These are phyloP conservation scores for Glutinoglossum americanum DNA, from an alignment of 495 filamentous ascomycete species.

Conservation along the genomic window DNA sequence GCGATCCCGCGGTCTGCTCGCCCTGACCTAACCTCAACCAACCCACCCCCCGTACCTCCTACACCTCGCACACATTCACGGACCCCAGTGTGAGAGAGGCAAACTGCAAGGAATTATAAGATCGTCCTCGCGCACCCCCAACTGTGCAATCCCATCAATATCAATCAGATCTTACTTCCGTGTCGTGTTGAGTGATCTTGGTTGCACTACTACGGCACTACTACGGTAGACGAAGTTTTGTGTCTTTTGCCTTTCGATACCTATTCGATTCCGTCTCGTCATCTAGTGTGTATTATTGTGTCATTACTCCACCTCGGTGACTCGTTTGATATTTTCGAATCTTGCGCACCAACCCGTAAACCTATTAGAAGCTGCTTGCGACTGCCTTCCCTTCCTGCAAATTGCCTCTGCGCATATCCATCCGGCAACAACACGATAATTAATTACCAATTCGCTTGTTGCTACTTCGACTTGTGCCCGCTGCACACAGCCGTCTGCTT, in stretches of 20 bases:
- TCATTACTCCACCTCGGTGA: not conserved
- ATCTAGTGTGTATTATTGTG: not conserved
- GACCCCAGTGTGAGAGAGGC: not conserved
- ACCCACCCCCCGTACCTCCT: not conserved
- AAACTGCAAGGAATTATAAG: constrained; percentile 1
- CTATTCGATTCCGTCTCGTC: not conserved
- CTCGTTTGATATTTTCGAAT: not conserved
- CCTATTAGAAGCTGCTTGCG: not conserved
- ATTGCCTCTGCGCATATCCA: not conserved
- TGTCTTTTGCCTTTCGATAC: not conserved
- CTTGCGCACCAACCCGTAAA: not conserved
- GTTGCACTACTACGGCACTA: no score
- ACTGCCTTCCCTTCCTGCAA: not conserved
- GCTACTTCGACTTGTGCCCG: not conserved
- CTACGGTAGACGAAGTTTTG: not conserved
- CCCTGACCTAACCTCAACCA: not conserved
- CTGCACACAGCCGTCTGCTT: not conserved
- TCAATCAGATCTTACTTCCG: not conserved
- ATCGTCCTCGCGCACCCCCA: not conserved
- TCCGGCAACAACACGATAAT: not conserved
- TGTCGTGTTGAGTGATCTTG: not conserved
- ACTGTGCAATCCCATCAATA: not conserved
- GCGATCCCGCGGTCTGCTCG: not conserved
- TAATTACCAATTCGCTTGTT: not conserved
- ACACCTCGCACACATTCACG: not conserved